Base-by-base conservation (phyloP, 2,329 filamentous ascomycete genomes). In the Penicillium nordicum region DNA sequence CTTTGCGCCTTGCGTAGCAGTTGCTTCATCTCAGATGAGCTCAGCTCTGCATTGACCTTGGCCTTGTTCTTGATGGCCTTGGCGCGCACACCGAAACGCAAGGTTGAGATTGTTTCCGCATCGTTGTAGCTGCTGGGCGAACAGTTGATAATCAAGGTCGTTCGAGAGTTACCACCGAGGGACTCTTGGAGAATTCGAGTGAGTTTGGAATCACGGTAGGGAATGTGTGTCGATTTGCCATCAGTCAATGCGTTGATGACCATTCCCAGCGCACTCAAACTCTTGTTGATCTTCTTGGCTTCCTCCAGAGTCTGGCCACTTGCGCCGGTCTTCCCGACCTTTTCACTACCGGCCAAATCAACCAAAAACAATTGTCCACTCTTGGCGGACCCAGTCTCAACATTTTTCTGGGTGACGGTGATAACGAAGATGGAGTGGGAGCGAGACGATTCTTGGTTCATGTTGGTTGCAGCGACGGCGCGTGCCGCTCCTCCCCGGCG, bases 31-130 rank as follows among this genome's bases (percentile, higher is more conserved):
- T 99, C 94, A 12, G 92, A 86, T 44, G 94, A 94, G 69, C 93
- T 97, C 68, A 99, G 84, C 76, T 99, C 94, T 44, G 93, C 92
- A 72, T 99, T 99, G 83, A 99, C 89, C 88, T 97, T 99, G 76
- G 94, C 94, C 83, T 97, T 97, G 81, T 97, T 97, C 88, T 97
- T 97, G 80, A 99, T 99, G 0, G 91, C 90, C 81, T 99, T 99
- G 56, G 94, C 94, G 72, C 94, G 84, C 77, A 94, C 95, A 80
- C 94, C 94, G 72, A 97, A 99, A 44, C 92, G 86, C 58, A 99
- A 78, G 0, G 94, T 99, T 63, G 92, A 88, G 47, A 97, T 78
- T 0, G 94, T 97, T 79, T 99, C 94, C 53, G 88, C 86, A 77
- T 97, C 93, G 80, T 99, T 97, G 80, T 97, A 97, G 72, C 91